Conservation (phyloP, 441 rosid species). For the Euphorbia schlechtendalii region DNA sequence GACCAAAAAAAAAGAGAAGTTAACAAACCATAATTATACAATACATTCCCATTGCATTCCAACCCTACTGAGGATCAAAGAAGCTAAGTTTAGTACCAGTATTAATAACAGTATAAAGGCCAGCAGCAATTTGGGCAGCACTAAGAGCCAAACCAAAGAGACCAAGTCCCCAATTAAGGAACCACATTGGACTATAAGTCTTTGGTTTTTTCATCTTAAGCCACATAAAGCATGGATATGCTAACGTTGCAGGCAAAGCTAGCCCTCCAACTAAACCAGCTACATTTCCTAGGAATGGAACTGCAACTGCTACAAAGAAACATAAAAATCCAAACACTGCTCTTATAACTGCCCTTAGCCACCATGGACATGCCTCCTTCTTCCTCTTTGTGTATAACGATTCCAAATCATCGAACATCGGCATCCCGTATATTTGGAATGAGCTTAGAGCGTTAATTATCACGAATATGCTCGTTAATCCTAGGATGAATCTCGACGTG, state of each 20-base stretch:
- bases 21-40: background rate
- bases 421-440: conserved; percentile 83
- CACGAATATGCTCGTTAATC: conserved; percentile 51
- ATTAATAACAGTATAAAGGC: conserved; percentile 39
- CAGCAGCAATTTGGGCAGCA: conserved; percentile 36
- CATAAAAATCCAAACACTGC: conserved; percentile 37
- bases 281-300: conserved; percentile 54
- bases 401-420: conserved; percentile 60
- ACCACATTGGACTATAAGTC: conserved; percentile 43
- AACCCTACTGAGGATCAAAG: conserved; percentile 46
- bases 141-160: conserved; percentile 43
- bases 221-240: conserved; percentile 89
- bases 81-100: conserved; percentile 49
- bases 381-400: conserved; percentile 33
- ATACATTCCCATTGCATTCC: background rate
- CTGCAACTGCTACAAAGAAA: conserved; percentile 58
- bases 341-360: conserved; percentile 51
- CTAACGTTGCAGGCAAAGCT: conserved; percentile 58
- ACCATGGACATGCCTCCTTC: conserved; percentile 56
- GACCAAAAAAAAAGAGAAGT: no score
- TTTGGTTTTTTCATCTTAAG: conserved; percentile 53
- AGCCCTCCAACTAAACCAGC: conserved; percentile 75
- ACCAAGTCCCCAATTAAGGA: conserved; percentile 58
- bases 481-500: conserved; percentile 40
- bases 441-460: conserved; percentile 58